Percentiles rank a stretch among this genome's conserved stretches.
phyloP scores from a whole-genome alignment of 176 grass and related monocot genomes.

The Zizania latifolia region DNA sequence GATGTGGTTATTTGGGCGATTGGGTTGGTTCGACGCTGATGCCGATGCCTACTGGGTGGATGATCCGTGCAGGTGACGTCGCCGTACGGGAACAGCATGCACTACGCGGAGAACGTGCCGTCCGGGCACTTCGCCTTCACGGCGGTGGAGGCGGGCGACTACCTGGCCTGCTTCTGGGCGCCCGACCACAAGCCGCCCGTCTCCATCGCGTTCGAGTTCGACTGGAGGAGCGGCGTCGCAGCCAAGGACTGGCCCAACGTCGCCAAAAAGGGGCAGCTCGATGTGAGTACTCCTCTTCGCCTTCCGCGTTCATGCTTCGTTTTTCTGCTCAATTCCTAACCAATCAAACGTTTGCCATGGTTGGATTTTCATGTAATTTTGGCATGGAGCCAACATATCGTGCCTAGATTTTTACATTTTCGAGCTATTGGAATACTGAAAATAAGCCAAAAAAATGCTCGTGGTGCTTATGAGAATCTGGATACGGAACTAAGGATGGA shows the following conservation, averaged over 20 bases:
- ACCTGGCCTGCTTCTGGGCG: conserved; percentile 92
- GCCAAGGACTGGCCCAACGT: conserved; percentile 89
- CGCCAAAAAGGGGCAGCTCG: conserved; percentile 89
- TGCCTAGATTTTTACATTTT: background rate
- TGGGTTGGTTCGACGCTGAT: background rate
- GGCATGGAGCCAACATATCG: background rate
- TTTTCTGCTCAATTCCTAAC: conserved; percentile 3
- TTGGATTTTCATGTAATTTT: background rate
- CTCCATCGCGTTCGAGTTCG: conserved; percentile 70
- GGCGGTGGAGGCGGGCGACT: conserved; percentile 72
- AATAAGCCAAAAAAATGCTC: background rate
- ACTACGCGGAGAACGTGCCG: conserved; percentile 77
- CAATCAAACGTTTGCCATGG: background rate
- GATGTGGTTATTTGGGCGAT: background rate
- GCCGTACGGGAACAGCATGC: conserved; percentile 91
- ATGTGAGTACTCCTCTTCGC: conserved; percentile 53
- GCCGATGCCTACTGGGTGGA: background rate
- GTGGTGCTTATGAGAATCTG: background rate
- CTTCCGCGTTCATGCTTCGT: background rate
- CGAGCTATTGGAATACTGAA: background rate
- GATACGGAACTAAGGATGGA: too few relatives aligned
- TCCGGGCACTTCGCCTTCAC: conserved; percentile 85
- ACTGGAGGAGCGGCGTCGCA: conserved; percentile 79
- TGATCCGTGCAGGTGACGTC: conserved; percentile 61
- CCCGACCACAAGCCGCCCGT: conserved; percentile 60